phyloP scores from a whole-genome alignment of 495 filamentous ascomycete species.

The Wilcoxina mikolae region DNA sequence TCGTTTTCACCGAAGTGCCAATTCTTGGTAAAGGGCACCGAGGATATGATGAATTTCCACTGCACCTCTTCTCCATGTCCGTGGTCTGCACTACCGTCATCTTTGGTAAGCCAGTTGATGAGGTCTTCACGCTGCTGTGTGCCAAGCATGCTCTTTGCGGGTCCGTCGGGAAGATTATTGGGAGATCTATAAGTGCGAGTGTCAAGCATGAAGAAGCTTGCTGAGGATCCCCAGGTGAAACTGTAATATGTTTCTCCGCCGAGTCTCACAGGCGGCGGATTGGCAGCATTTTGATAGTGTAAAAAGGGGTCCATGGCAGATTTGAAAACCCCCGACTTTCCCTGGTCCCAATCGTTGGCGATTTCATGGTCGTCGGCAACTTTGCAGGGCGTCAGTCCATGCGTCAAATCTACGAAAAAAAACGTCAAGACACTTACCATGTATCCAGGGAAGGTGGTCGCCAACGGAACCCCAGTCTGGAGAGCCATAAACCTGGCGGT shows the following conservation, averaged over 20 bases:
- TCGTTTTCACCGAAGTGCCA: constrained; percentile 68
- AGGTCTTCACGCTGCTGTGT: constrained; percentile 61
- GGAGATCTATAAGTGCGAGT: constrained; percentile 72
- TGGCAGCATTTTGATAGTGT: constrained; percentile 69
- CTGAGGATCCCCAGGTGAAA: constrained; percentile 68
- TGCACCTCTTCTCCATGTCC: constrained; percentile 59
- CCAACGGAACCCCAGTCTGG: constrained; percentile 65
- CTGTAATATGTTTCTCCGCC: constrained; percentile 62
- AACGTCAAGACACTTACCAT: too few relatives aligned
- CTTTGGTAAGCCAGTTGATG: constrained; percentile 49
- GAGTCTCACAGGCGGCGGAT: constrained; percentile 52
- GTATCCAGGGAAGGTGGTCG: constrained; percentile 77
- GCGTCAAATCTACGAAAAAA: too few relatives aligned
- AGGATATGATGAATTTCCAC: constrained; percentile 85
- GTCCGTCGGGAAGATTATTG: constrained; percentile 36
- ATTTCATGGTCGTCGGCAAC: constrained; percentile 95
- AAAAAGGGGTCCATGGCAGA: constrained; percentile 73
- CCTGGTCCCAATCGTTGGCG: constrained; percentile 71
- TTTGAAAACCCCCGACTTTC: constrained; percentile 55
- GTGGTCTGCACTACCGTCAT: constrained; percentile 23
- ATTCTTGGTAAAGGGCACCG: constrained; percentile 91
- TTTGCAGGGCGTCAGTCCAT: too few relatives aligned
- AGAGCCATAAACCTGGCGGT: constrained; percentile 82
- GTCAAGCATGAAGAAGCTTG: constrained; percentile 88
- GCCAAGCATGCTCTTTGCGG: constrained; percentile 76